Evolutionary conservation across 1,139 yeast genomes (phyloP), one percentile per base, ranked within the genome.

Genomic region (Taiozyma onychis): DNA sequence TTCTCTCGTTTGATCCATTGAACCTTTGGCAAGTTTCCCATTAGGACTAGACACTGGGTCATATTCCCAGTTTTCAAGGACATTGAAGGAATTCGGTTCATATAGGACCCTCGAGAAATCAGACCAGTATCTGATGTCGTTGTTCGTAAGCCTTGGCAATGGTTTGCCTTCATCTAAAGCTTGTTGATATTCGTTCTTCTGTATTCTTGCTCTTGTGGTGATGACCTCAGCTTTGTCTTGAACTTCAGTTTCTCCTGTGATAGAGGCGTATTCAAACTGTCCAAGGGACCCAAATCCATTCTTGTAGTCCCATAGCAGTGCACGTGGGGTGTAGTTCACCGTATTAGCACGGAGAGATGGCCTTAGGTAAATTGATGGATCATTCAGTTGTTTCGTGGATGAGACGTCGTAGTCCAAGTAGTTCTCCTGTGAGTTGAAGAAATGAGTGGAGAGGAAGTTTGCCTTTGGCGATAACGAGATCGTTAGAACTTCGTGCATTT

Each of bases 391-490:
- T 13, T 62, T 50, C 2, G 69, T 56, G 13, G 51, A 44, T 0
- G 60, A 48, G 46, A 24, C 69, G 52, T 59, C 61, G 66, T 80
- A 80, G n/a, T 83, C 82, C 50, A 84, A 74, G 57, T 80, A 82
- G 13, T 80, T 71, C 54, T 88, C 95, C 65, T 89, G 96, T 16
- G 80, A 69, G 62, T 93, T 90, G 71, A 83, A 88, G 60, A 88
- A 83, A 60, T 88, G 97, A 0, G 97, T 79, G 4, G 78, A 67
- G 13, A 88, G 66, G 64, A 87, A 93, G 60, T 88, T 88, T 0
- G 97, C 77, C 39, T 73, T 65, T 14, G 85, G 89, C 0, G 96
- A 88, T 9, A 81, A 72, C 4, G 96, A 82, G 1, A 90, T 54
- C 22, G 80, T 85, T 16, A 91, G 68, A 1, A 88, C 72, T 62